phyloP scores from a whole-genome alignment of 768 basidiomycete genomes.

The Mycena indigotica region DNA sequence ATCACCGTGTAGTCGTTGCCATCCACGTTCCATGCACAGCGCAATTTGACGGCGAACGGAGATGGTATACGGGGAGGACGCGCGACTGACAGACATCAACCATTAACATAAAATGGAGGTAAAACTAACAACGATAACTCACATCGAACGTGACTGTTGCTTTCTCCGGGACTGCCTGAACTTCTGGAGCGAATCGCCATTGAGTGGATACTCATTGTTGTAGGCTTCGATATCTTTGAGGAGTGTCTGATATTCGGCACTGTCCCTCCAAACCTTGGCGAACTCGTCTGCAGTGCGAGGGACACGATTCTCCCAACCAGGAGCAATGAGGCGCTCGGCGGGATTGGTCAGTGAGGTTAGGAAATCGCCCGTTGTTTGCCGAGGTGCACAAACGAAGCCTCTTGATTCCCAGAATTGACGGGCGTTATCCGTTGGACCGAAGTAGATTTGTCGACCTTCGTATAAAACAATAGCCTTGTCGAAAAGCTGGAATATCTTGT shows the following conservation, averaged over 20 bases:
- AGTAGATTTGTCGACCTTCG: conserved; percentile 52
- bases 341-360: conserved; percentile 44
- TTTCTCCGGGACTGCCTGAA: conserved; percentile 35
- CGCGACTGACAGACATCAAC: conserved; percentile 17
- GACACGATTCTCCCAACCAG: conserved; percentile 37
- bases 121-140: conserved; percentile 9
- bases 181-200: conserved; percentile 26
- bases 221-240: conserved; percentile 34
- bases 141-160: conserved; percentile 42
- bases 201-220: conserved; percentile 32
- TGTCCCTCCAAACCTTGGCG: conserved; percentile 38
- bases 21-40: conserved; percentile 46
- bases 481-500: conserved; percentile 30
- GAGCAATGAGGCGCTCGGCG: conserved; percentile 36
- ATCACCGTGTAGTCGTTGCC: conserved; percentile 48
- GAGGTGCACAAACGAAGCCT: conserved; percentile 47
- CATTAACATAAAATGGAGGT: neutral
- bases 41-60: conserved; percentile 47
- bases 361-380: conserved; percentile 52
- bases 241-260: conserved; percentile 31
- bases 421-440: conserved; percentile 41
- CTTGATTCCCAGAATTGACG: conserved; percentile 46
- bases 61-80: conserved; percentile 42
- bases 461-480: conserved; percentile 51
- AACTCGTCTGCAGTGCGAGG: conserved; percentile 49